phyloP scores from a whole-genome alignment of 1,139 yeast genomes.

The Candida tunisiensis region DNA sequence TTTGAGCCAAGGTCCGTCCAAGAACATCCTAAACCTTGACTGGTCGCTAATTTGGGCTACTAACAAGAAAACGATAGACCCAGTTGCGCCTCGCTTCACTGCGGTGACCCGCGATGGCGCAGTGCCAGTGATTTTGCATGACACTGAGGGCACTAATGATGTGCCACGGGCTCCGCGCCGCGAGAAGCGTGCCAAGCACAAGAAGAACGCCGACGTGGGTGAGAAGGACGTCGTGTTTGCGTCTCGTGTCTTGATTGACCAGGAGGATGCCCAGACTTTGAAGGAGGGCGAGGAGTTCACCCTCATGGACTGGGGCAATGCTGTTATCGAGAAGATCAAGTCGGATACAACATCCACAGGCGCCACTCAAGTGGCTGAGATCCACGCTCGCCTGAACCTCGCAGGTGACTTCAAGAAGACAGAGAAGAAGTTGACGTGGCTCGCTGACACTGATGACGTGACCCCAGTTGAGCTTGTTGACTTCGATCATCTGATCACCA shows the following conservation, averaged over 20 bases:
- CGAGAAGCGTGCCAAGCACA: slow-evolving; percentile 83
- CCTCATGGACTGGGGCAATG: slow-evolving; percentile 99
- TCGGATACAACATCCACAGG: too few species aligned
- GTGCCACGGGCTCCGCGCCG: slow-evolving; percentile 47
- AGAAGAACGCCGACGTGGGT: slow-evolving; percentile 90
- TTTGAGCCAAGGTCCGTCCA: slow-evolving; percentile 91
- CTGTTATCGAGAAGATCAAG: slow-evolving; percentile 55
- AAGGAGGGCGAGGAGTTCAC: slow-evolving; percentile 72
- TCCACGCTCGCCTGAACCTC: slow-evolving; percentile 72
- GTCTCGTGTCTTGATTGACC: slow-evolving; percentile 59
- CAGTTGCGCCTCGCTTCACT: slow-evolving; percentile 88
- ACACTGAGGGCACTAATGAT: slow-evolving; percentile 21
- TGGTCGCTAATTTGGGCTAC: slow-evolving; percentile 97
- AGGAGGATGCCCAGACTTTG: slow-evolving; percentile 68
- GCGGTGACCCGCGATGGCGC: slow-evolving; percentile 50
- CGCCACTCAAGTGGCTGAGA: slow-evolving; percentile 39
- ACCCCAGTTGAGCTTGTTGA: slow-evolving; percentile 69
- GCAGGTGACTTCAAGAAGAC: slow-evolving; percentile 98
- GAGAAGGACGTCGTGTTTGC: slow-evolving; percentile 58
- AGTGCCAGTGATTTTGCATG: slow-evolving; percentile 47
- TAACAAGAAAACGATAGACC: slow-evolving; percentile 92
- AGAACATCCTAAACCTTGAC: slow-evolving; percentile 87
- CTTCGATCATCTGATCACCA: slow-evolving; percentile 89
- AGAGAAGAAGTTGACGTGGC: slow-evolving; percentile 89
- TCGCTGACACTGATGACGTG: slow-evolving; percentile 59